Evolutionary conservation across 495 filamentous ascomycete genomes (phyloP).

Genomic region (Neurospora discreta): DNA sequence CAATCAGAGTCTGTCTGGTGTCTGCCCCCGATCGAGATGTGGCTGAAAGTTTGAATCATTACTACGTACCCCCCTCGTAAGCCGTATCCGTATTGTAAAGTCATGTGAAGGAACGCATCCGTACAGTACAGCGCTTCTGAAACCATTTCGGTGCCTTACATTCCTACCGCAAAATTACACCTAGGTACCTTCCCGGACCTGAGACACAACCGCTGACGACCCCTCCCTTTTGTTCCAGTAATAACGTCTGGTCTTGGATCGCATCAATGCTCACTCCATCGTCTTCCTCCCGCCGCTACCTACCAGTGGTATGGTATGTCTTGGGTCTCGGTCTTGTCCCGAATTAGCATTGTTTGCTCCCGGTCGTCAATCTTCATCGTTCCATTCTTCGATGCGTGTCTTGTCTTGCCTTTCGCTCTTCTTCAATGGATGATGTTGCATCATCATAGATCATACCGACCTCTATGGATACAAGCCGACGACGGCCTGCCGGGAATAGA

Average conservation of each 20-base stretch:
- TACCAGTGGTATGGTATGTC: neutral
- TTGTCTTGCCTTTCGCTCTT: neutral
- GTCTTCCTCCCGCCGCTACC: neutral
- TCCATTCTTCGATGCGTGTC: neutral
- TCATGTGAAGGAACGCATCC: neutral
- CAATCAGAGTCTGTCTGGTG: neutral
- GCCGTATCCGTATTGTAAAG: neutral
- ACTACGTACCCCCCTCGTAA: neutral
- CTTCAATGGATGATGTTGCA: neutral
- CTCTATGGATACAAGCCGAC: neutral
- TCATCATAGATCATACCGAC: neutral
- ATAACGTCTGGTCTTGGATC: neutral
- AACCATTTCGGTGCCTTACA: neutral
- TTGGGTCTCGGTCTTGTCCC: neutral
- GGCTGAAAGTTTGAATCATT: neutral
- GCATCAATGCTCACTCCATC: neutral
- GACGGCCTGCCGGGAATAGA: neutral
- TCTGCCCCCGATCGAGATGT: neutral
- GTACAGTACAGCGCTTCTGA: neutral
- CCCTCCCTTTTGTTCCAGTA: neutral
- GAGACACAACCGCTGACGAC: neutral
- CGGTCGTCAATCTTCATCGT: neutral
- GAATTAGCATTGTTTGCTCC: neutral
- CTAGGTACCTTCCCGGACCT: too few species aligned
- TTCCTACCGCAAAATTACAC: neutral